Conservation (phyloP, 495 filamentous ascomycete species). For the Letharia columbiana region DNA sequence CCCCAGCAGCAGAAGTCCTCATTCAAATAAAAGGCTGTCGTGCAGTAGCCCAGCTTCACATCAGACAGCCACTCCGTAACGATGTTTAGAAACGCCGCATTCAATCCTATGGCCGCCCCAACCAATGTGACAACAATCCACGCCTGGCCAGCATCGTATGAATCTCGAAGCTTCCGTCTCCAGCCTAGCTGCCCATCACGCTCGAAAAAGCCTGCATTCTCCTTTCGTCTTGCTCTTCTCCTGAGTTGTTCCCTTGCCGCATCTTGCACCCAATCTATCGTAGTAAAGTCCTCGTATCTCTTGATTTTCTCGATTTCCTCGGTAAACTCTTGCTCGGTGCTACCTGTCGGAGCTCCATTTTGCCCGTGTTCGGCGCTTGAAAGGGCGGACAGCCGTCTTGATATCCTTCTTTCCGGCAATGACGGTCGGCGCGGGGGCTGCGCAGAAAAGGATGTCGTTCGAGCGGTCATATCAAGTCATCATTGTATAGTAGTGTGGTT, state of each 20-base stretch:
- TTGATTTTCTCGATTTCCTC: constrained; percentile 98
- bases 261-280: constrained; percentile 99
- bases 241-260: constrained; percentile 82
- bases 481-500: background rate
- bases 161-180: constrained; percentile 73
- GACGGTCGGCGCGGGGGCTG: constrained; percentile 48
- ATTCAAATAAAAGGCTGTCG: constrained; percentile 93
- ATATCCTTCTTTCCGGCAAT: constrained; percentile 44
- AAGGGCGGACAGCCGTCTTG: constrained; percentile 64
- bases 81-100: constrained; percentile 90
- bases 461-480: constrained; percentile 53
- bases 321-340: constrained; percentile 54
- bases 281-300: constrained; percentile 95
- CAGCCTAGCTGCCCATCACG: constrained; percentile 65
- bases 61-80: constrained; percentile 95
- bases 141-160: constrained; percentile 92
- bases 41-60: constrained; percentile 89
- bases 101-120: constrained; percentile 83
- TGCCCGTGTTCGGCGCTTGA: constrained; percentile 56
- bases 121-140: constrained; percentile 98
- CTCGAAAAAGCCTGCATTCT: constrained; percentile 67
- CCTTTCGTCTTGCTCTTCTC: constrained; percentile 63
- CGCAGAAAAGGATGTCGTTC: constrained; percentile 49
- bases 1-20: constrained; percentile 99
- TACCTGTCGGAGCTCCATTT: constrained; percentile 35